A percentile compares a stretch with the other conserved stretches of the same genome.
phyloP scores from a whole-genome alignment of 768 basidiomycete species.

The Hirschioporus abietinus region DNA sequence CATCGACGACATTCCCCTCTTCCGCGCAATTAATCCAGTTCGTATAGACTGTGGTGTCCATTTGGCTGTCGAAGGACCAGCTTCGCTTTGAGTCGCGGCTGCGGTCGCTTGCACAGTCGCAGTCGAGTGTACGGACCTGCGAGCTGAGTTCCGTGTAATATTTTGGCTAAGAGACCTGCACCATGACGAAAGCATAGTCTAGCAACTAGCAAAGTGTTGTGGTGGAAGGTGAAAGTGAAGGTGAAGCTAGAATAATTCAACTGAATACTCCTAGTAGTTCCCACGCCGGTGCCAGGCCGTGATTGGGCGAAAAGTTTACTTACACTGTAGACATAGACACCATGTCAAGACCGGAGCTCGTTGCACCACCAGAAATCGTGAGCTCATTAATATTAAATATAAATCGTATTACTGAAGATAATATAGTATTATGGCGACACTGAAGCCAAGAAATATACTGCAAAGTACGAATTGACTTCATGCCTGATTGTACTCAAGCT shows the following conservation, averaged over 20 bases:
- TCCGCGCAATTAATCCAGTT: slow-evolving; percentile 89
- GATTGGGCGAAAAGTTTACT: neutral
- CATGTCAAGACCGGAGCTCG: slow-evolving; percentile 86
- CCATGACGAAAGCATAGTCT: neutral
- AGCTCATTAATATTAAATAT: slow-evolving; percentile 19
- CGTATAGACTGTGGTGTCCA: slow-evolving; percentile 85
- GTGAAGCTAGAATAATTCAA: neutral
- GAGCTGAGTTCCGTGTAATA: neutral
- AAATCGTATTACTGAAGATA: slow-evolving; percentile 4
- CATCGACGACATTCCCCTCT: slow-evolving; percentile 92
- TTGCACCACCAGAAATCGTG: slow-evolving; percentile 90
- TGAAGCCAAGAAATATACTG: slow-evolving; percentile 95
- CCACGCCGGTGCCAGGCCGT: too few species aligned
- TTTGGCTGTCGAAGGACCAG: slow-evolving; percentile 34
- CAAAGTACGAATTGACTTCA: slow-evolving; percentile 56
- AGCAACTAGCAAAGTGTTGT: neutral
- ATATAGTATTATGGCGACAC: slow-evolving; percentile 91
- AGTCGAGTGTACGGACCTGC: neutral
- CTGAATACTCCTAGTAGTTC: too few species aligned
- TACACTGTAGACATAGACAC: neutral
- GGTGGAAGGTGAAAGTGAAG: neutral
- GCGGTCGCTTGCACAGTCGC: neutral
- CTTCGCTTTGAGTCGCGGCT: neutral
- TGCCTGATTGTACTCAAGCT: slow-evolving; percentile 16
- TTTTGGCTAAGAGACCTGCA: slow-evolving; percentile 1